These are phyloP conservation scores for Penicillium taxi DNA, from an alignment of 495 filamentous ascomycete genomes.

Conservation along the genomic window DNA sequence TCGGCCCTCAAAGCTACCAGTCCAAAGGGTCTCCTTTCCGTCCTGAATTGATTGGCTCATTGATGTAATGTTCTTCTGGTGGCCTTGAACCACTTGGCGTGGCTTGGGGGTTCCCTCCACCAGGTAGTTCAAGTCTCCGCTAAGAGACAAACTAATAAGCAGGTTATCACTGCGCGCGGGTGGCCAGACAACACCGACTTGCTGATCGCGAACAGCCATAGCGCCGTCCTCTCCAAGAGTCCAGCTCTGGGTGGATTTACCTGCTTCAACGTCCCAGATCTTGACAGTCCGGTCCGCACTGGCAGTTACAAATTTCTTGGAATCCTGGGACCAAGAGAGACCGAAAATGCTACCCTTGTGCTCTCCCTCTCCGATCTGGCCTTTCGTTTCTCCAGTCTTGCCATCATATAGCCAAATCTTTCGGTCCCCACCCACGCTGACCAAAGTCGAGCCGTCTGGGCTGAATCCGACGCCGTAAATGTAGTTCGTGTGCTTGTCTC, in stretches of 20 bases:
- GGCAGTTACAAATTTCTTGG: conserved; percentile 80
- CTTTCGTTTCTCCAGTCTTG: conserved; percentile 77
- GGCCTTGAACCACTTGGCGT: conserved; percentile 70
- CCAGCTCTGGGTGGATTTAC: conserved; percentile 72
- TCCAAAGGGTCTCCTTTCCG: conserved; percentile 56
- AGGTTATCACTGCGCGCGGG: conserved; percentile 72
- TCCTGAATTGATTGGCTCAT: conserved; percentile 44
- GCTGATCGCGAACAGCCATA: conserved; percentile 72
- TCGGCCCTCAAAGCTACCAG: conserved; percentile 84
- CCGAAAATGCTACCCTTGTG: conserved; percentile 91
- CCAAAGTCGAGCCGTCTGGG: conserved; percentile 75
- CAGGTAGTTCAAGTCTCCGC: conserved; percentile 86
- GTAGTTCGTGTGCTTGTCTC: conserved; percentile 77
- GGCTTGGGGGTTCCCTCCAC: conserved; percentile 60
- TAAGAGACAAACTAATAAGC: conserved; percentile 80
- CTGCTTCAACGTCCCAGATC: conserved; percentile 65
- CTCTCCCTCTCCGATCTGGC: conserved; percentile 67
- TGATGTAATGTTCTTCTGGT: conserved; percentile 87
- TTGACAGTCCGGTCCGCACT: conserved; percentile 86
- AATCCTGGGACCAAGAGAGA: conserved; percentile 84
- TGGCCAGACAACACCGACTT: conserved; percentile 92
- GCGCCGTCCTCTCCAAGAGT: conserved; percentile 72
- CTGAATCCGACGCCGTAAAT: conserved; percentile 84
- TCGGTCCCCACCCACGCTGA: conserved; percentile 82
- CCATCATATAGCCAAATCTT: conserved; percentile 93